Conservation (phyloP, 345 rosid genomes). For the Stellera chamaejasme region DNA sequence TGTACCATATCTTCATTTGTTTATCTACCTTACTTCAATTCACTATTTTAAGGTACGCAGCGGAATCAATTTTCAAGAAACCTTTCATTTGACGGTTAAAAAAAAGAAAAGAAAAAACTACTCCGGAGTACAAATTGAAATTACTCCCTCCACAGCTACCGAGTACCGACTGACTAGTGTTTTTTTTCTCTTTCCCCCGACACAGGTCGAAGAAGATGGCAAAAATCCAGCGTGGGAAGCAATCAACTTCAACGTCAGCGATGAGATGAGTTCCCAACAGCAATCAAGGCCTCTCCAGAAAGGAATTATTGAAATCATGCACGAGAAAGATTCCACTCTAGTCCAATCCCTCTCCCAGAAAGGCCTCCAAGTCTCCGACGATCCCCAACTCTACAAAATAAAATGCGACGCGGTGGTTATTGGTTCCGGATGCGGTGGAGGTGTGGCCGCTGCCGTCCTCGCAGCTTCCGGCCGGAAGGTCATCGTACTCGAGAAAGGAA, state of each 20-base stretch:
- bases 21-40: too few relatives aligned
- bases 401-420: slow-evolving; percentile 71
- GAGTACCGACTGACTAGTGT: too few relatives aligned
- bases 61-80: too few relatives aligned
- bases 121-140: too few relatives aligned
- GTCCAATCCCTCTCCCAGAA: slow-evolving; percentile 38
- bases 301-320: slow-evolving; percentile 56
- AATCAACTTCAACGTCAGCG: slow-evolving; percentile 33
- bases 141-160: too few relatives aligned
- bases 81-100: too few relatives aligned
- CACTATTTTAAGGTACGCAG: too few relatives aligned
- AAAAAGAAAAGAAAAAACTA: too few relatives aligned
- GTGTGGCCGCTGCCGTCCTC: slow-evolving; percentile 82
- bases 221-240: slow-evolving; percentile 76
- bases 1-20: too few relatives aligned
- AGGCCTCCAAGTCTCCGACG: slow-evolving; percentile 42
- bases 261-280: slow-evolving; percentile 7
- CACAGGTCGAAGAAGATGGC: slow-evolving; percentile 53
- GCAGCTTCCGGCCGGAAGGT: slow-evolving; percentile 69
- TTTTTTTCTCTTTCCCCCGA: slow-evolving; percentile 3
- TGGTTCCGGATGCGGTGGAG: slow-evolving; percentile 96
- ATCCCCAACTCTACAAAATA: slow-evolving; percentile 28
- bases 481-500: slow-evolving; percentile 74
- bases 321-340: slow-evolving; percentile 38
- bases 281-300: slow-evolving; percentile 52